Conservation (phyloP, 2,329 filamentous ascomycete genomes). For the Ophiocordyceps robertsii region DNA sequence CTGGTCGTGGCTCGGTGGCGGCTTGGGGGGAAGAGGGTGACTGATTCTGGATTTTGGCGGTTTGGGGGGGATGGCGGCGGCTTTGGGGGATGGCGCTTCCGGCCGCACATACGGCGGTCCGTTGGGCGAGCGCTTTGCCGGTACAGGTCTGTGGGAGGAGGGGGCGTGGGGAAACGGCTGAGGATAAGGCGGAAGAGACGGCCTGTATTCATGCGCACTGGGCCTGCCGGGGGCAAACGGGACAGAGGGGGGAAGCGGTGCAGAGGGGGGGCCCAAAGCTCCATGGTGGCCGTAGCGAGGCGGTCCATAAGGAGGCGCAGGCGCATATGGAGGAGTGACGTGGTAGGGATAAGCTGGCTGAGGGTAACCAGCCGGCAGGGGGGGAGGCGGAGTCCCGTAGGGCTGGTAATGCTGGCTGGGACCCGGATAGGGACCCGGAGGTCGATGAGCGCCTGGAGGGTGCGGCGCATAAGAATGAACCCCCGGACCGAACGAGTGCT, state of each 20-base stretch:
- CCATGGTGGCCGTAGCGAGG: slow-evolving; percentile 1
- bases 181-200: neutral
- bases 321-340: slow-evolving; percentile 4
- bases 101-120: neutral
- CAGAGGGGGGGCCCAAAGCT: slow-evolving; percentile 5
- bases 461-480: slow-evolving; percentile 9
- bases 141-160: neutral
- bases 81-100: neutral
- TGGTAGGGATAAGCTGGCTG: slow-evolving; percentile 10
- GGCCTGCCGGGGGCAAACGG: neutral
- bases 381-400: slow-evolving; percentile 1
- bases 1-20: slow-evolving; percentile 14
- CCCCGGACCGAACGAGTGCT: slow-evolving; percentile 3
- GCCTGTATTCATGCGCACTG: slow-evolving; percentile 1
- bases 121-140: neutral
- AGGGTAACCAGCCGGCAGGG: slow-evolving; percentile 12
- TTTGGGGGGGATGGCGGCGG: slow-evolving; percentile 2
- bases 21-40: slow-evolving; percentile 18
- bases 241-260: slow-evolving; percentile 4
- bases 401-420: neutral
- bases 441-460: slow-evolving; percentile 11
- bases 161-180: neutral
- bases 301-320: neutral
- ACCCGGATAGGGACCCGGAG: slow-evolving; percentile 7
- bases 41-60: slow-evolving; percentile 4